These are phyloP conservation scores for Saccharomycopsis babjevae DNA, from an alignment of 805 yeast species.

Conservation along the genomic window DNA sequence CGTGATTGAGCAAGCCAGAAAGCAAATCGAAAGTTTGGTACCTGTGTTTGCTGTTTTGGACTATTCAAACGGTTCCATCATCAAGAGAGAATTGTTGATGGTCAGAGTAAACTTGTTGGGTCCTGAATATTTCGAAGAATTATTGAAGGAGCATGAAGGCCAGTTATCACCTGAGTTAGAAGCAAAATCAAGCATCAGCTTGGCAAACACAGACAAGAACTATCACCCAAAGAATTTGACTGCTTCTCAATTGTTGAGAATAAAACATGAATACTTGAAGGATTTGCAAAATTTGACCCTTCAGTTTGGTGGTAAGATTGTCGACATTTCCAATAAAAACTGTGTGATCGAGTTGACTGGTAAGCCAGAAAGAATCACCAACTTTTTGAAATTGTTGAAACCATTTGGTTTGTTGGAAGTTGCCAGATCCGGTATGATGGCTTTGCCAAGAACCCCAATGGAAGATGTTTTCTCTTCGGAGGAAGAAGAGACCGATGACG, in stretches of 20 bases:
- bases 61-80: slow-evolving; percentile 81
- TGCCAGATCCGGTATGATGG: slow-evolving; percentile 98
- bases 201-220: slow-evolving; percentile 27
- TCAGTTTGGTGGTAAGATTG: slow-evolving; percentile 88
- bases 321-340: slow-evolving; percentile 86
- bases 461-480: slow-evolving; percentile 38
- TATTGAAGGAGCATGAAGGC: slow-evolving; percentile 66
- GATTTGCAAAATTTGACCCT: slow-evolving; percentile 71
- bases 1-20: slow-evolving; percentile 93
- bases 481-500: slow-evolving; percentile 41
- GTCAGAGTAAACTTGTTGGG: slow-evolving; percentile 91
- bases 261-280: slow-evolving; percentile 80
- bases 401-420: slow-evolving; percentile 96
- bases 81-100: slow-evolving; percentile 80
- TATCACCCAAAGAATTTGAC: slow-evolving; percentile 87
- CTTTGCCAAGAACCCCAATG: slow-evolving; percentile 90
- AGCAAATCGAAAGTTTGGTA: slow-evolving; percentile 95
- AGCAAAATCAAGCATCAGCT: slow-evolving; percentile 24
- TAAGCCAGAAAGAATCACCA: slow-evolving; percentile 80
- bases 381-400: slow-evolving; percentile 79
- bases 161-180: slow-evolving; percentile 19
- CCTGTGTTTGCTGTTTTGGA: slow-evolving; percentile 98
- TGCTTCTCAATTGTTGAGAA: slow-evolving; percentile 87
- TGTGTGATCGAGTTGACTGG: slow-evolving; percentile 92
- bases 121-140: slow-evolving; percentile 96